Evolutionary conservation across 1,139 yeast species (phyloP), one percentile per base, ranked within the genome.

Genomic region (Yamadazyma trypodendri): DNA sequence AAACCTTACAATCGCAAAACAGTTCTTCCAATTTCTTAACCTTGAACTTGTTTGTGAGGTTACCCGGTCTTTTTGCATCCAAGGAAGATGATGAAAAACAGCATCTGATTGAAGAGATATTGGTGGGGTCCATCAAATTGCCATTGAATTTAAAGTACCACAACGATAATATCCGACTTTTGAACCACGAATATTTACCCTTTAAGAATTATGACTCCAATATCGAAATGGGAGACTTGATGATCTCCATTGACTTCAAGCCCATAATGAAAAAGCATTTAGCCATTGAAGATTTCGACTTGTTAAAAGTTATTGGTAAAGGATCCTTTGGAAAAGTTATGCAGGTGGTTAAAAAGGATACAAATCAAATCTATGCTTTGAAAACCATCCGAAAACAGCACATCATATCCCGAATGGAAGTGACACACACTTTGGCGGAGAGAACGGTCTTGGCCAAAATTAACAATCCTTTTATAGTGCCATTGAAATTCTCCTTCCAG

Each of bases 301-400:
- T 94, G 40, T 73, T 92, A 51, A 92, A 92, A 61, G 98, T 92
- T 15, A 88, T 92, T 41, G 98, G 98, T 32, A 92, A 92, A 60
- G 98, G 98, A 3, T 88, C 97, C 2, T 94, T 92, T 62, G 98
- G 98, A 38, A 92, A 94, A 62, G 98, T 92, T 40, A 92, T 92
- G 97, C 98, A 92, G 63, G 98, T 92, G 32, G 81, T 89, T 42
- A 92, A 92, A 65, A 86, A 86, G 51, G 97, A 92, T 61, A 92
- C 98, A 9, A 84, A 84, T 48, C 95, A 90, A 57, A 83, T 92
- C 27, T 92, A 92, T 60, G 98, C 98, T 3, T 70, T 92, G 58
- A 92, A 92, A 59, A 89, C 97, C 0, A 80, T 92, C 47, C 76
- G 97, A 50, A 92, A 92, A 58, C 89, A 95, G 18, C 96, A 92